These are phyloP conservation scores for Hymenoscyphus fructigenus DNA, from an alignment of 2,329 filamentous ascomycete genomes.

Conservation along the genomic window DNA sequence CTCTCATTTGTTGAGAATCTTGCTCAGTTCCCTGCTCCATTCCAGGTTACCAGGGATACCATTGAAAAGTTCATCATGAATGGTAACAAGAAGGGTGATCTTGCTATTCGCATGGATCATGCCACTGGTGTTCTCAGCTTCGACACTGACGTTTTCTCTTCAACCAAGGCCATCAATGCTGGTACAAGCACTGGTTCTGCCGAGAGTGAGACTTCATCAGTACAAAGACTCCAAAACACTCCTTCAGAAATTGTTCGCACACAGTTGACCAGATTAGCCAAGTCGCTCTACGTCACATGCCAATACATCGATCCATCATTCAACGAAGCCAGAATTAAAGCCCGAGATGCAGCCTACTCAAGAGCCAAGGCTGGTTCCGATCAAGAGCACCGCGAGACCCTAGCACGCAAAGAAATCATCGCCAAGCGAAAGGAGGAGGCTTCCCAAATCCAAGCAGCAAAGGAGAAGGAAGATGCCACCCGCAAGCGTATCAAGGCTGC, in stretches of 20 bases:
- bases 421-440: constrained; percentile 96
- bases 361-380: constrained; percentile 87
- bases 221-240: constrained; percentile 95
- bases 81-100: constrained; percentile 98
- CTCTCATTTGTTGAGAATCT: constrained; percentile 90
- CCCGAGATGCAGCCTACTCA: constrained; percentile 75
- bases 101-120: constrained; percentile 94
- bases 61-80: constrained; percentile 99
- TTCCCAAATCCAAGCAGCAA: constrained; percentile 82
- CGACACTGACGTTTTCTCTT: constrained; percentile 97
- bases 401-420: constrained; percentile 86
- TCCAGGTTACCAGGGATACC: constrained; percentile 84
- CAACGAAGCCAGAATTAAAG: constrained; percentile 76
- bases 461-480: constrained; percentile 89
- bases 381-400: constrained; percentile 81
- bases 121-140: constrained; percentile 94
- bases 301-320: constrained; percentile 93
- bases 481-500: constrained; percentile 84
- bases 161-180: constrained; percentile 84
- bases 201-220: constrained; percentile 77
- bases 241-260: constrained; percentile 96
- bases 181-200: constrained; percentile 84
- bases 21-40: constrained; percentile 93
- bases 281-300: constrained; percentile 87
- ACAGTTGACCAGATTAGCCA: constrained; percentile 87